A percentile compares a stretch with the other conserved stretches of the same genome.
These are phyloP conservation scores for Peribolospora kevripleyi DNA, from an alignment of 768 basidiomycete species.

Conservation along the genomic window DNA sequence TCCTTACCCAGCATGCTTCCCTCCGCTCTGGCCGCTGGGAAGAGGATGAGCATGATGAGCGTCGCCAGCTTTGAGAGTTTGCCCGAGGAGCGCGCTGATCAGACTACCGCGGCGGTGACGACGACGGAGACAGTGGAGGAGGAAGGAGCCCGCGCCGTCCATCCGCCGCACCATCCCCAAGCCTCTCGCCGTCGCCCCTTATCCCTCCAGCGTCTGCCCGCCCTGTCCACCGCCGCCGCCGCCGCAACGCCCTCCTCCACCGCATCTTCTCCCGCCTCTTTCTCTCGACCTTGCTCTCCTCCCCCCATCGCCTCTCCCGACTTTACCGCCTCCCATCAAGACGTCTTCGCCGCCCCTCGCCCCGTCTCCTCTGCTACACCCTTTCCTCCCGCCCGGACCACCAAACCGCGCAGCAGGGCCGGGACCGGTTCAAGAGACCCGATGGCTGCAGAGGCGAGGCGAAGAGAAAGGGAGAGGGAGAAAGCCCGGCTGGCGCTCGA, in stretches of 20 bases:
- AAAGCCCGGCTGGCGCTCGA: not conserved
- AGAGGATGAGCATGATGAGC: slow-evolving; percentile 9
- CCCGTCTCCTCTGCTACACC: not conserved
- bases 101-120: not conserved
- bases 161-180: not conserved
- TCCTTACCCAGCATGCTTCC: too few species aligned
- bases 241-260: not conserved
- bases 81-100: slow-evolving; percentile 6
- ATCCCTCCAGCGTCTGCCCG: not conserved
- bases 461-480: not conserved
- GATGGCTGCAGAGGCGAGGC: not conserved
- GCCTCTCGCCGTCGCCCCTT: not conserved
- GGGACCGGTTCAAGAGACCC: not conserved
- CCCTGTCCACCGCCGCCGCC: not conserved
- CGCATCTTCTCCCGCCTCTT: not conserved
- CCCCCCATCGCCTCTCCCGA: slow-evolving; percentile 2
- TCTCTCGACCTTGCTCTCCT: not conserved
- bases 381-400: not conserved
- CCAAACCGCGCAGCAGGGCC: not conserved
- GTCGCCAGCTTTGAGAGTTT: slow-evolving; percentile 10
- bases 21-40: not conserved
- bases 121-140: not conserved
- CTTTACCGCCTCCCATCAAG: not conserved
- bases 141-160: not conserved
- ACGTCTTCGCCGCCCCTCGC: slow-evolving; percentile 2